Percentiles rank a stretch among this genome's conserved stretches.
phyloP scores from a whole-genome alignment of 2,329 filamentous ascomycete genomes.

The Penicillium oxalicum region DNA sequence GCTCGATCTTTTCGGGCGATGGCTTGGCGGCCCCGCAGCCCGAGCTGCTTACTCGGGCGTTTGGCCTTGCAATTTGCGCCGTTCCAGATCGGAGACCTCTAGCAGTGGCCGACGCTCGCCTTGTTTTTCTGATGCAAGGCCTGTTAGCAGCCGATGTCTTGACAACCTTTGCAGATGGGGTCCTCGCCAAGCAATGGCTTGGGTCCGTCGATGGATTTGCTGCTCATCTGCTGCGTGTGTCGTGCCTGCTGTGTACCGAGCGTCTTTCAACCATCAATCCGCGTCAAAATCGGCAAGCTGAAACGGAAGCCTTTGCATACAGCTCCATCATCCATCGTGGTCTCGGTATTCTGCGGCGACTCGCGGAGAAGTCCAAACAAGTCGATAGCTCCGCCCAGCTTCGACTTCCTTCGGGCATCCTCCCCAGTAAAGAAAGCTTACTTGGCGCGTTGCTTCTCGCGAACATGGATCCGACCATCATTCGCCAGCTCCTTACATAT shows the following conservation, averaged over 20 bases:
- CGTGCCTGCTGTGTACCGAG: conserved; percentile 64
- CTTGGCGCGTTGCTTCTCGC: conserved; percentile 62
- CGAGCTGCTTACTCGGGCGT: conserved; percentile 79
- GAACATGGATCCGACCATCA: conserved; percentile 56
- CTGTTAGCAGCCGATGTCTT: conserved; percentile 86
- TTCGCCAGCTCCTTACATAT: conserved; percentile 64
- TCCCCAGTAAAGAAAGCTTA: conserved; percentile 63
- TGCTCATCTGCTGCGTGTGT: conserved; percentile 68
- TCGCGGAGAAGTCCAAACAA: conserved; percentile 61
- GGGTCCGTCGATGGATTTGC: conserved; percentile 78
- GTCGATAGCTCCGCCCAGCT: conserved; percentile 47
- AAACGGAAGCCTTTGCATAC: conserved; percentile 39
- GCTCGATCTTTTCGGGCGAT: conserved; percentile 72
- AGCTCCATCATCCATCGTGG: conserved; percentile 59
- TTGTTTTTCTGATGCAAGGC: conserved; percentile 86
- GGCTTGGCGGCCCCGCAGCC: conserved; percentile 57
- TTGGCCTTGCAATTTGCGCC: conserved; percentile 78
- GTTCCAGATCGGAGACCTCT: conserved; percentile 67
- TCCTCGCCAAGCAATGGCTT: conserved; percentile 73
- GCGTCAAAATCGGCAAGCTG: conserved; percentile 35
- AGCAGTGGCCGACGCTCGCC: conserved; percentile 71
- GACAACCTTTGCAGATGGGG: conserved; percentile 66
- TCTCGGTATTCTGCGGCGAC: conserved; percentile 59
- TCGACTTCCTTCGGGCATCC: conserved; percentile 53
- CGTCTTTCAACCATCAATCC: conserved; percentile 43